Percentiles rank a stretch among this genome's conserved stretches.
These are phyloP conservation scores for Cenchrus purpureus DNA, from an alignment of 176 grass and related monocot genomes.

Conservation along the genomic window DNA sequence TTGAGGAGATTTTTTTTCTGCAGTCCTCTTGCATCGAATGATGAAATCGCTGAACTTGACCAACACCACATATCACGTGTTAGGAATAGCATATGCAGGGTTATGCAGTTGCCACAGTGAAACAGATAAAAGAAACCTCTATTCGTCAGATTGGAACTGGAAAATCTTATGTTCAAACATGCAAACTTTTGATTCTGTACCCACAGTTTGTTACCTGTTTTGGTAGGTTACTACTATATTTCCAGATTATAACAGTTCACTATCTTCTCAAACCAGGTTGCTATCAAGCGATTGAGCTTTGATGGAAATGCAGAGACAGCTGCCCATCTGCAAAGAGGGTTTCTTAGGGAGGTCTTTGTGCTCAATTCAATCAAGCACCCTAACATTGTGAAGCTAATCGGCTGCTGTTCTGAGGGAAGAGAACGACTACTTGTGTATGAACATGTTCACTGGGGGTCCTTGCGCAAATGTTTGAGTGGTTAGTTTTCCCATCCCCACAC, in stretches of 20 bases:
- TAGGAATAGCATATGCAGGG: neutral
- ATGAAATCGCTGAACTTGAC: too few species aligned
- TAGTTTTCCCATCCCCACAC: neutral
- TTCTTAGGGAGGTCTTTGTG: slow-evolving; percentile 3
- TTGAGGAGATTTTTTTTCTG: neutral
- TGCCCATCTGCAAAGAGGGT: too few species aligned
- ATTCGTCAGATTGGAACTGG: neutral
- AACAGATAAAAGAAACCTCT: neutral
- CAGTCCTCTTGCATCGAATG: too few species aligned
- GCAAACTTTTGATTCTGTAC: neutral
- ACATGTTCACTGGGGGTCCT: neutral
- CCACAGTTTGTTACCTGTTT: neutral
- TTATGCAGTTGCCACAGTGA: neutral
- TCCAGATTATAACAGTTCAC: neutral
- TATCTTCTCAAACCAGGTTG: neutral
- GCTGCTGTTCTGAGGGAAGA: slow-evolving; percentile 13
- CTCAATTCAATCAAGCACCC: neutral
- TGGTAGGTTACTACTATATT: neutral
- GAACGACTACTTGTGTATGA: slow-evolving; percentile 25
- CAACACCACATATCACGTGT: neutral
- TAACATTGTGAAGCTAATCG: neutral
- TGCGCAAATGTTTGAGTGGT: neutral
- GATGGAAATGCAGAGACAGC: neutral
- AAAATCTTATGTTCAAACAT: neutral
- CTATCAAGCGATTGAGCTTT: neutral